Evolutionary conservation across 768 basidiomycete genomes (phyloP).

Genomic region (Mycena belliarum): DNA sequence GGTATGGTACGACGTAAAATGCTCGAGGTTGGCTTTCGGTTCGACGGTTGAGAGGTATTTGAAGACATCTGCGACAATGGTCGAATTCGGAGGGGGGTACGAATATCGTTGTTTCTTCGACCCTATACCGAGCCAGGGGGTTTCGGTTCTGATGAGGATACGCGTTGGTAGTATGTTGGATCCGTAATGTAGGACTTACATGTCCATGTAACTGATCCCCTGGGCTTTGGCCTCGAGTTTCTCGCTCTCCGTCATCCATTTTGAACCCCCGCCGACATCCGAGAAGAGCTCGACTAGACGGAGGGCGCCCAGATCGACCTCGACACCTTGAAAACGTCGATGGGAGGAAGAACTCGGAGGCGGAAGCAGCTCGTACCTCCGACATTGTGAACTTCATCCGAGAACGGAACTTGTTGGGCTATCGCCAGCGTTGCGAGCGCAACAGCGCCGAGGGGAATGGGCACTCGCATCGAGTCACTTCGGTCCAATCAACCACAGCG

Average conservation of each 20-base stretch:
- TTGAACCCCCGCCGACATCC: background rate
- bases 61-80: slow-evolving; percentile 4
- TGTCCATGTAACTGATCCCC: slow-evolving; percentile 19
- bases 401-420: background rate
- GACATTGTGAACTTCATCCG: background rate
- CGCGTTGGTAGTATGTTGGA: no score
- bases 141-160: background rate
- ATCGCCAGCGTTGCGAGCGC: background rate
- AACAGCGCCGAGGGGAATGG: background rate
- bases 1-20: slow-evolving; percentile 52
- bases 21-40: slow-evolving; percentile 26
- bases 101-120: slow-evolving; percentile 5
- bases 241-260: slow-evolving; percentile 22
- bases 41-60: slow-evolving; percentile 6
- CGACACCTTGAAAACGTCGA: no score
- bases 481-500: no score
- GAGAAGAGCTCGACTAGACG: slow-evolving; percentile 20
- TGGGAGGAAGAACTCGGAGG: no score
- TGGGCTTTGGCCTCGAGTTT: slow-evolving; percentile 18
- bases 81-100: slow-evolving; percentile 14
- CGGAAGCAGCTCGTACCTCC: no score
- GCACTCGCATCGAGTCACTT: no score
- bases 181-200: slow-evolving; percentile 7
- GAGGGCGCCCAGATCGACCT: slow-evolving; percentile 11
- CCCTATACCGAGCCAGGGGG: background rate